A percentile compares a stretch with the other conserved stretches of the same genome.
Evolutionary conservation across 495 filamentous ascomycete species (phyloP).

Genomic region (Tuber melanosporum): DNA sequence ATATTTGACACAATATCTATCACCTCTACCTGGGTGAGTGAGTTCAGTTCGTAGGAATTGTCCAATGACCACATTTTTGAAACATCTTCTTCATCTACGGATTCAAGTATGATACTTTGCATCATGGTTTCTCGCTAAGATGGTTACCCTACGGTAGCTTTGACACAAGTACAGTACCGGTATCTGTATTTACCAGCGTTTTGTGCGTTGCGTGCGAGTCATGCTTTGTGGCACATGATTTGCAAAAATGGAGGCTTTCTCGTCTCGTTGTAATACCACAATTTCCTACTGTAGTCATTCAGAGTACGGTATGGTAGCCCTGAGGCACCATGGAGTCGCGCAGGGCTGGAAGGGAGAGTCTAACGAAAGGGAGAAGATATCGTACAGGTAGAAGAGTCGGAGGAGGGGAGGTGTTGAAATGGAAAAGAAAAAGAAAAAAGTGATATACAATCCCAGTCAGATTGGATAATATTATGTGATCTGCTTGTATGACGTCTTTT

Average conservation of each 20-base stretch:
- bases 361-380: background rate
- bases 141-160: background rate
- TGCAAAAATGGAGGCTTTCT: background rate
- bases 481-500: background rate
- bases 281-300: background rate
- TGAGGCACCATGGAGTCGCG: background rate
- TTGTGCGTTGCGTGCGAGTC: slow-evolving; percentile 1
- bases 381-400: background rate
- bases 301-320: background rate
- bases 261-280: background rate
- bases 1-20: background rate
- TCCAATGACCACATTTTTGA: background rate
- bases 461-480: background rate
- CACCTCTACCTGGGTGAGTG: background rate
- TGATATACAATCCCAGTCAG: background rate
- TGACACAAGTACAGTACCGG: too few species aligned
- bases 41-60: background rate
- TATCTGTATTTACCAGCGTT: background rate
- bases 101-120: background rate
- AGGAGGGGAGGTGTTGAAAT: background rate
- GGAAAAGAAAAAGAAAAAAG: background rate
- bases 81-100: background rate
- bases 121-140: background rate
- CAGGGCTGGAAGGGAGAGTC: background rate
- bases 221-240: background rate